phyloP scores from a whole-genome alignment of 2,329 filamentous ascomycete genomes.

The Cladosporium sp. region DNA sequence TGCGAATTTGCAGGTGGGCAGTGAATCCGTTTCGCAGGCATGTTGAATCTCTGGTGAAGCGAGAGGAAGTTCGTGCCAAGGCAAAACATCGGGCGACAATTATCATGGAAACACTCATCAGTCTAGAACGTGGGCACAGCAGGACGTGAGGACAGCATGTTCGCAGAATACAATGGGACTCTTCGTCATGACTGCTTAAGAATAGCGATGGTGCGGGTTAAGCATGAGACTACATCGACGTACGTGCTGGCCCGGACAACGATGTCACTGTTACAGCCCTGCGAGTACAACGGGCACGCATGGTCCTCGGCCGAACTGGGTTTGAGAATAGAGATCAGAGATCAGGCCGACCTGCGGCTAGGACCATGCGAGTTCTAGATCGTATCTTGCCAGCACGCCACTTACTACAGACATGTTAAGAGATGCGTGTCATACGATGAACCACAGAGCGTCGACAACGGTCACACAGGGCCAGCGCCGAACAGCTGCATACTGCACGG shows the following conservation, averaged over 20 bases:
- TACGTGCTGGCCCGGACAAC: no score
- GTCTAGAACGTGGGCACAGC: neutral
- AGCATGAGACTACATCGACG: no score
- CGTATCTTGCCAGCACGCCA: neutral
- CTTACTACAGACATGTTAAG: neutral
- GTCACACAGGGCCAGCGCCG: neutral
- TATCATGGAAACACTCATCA: neutral
- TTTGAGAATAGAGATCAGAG: neutral
- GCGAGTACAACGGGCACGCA: neutral
- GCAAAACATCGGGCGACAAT: conserved; percentile 3
- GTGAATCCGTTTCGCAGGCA: neutral
- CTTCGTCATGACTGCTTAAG: neutral
- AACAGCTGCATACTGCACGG: neutral
- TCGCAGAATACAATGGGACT: no score
- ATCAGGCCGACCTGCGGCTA: neutral
- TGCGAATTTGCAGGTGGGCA: neutral
- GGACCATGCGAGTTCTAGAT: neutral
- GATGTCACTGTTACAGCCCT: neutral
- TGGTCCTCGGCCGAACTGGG: neutral
- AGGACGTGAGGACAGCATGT: neutral
- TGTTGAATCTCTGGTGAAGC: conserved; percentile 1
- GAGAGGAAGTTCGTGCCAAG: conserved; percentile 4
- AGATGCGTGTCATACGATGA: neutral
- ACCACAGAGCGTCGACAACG: neutral
- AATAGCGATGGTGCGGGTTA: no score